Evolutionary conservation across 2,329 filamentous ascomycete species (phyloP).

Genomic region (Aschersonia sp.): DNA sequence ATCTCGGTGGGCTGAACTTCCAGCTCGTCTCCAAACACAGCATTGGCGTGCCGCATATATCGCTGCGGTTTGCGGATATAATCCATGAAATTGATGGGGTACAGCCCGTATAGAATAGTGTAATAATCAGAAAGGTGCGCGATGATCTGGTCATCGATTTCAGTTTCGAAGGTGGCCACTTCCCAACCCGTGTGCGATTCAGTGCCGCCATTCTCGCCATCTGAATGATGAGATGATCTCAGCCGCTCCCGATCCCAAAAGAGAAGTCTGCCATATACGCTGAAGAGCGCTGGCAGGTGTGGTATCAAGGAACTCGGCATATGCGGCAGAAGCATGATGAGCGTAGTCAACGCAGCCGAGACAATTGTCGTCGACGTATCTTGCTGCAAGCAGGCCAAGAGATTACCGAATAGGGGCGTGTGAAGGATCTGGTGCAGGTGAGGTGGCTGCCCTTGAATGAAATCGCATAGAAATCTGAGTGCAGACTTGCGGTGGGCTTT

Average conservation of each 20-base stretch:
- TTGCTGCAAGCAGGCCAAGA: constrained; percentile 59
- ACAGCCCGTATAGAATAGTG: constrained; percentile 69
- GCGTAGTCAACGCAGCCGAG: constrained; percentile 57
- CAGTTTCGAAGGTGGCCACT: constrained; percentile 43
- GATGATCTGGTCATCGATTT: constrained; percentile 45
- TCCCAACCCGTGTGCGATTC: constrained; percentile 41
- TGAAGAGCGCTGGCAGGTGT: constrained; percentile 60
- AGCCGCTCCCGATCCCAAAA: constrained; percentile 57
- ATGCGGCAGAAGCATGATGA: constrained; percentile 73
- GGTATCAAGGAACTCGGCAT: constrained; percentile 59
- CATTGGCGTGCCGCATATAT: constrained; percentile 60
- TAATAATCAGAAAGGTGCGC: constrained; percentile 63
- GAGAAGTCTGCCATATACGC: constrained; percentile 64
- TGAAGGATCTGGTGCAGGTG: constrained; percentile 61
- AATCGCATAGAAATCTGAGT: constrained; percentile 54
- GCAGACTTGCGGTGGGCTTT: constrained; percentile 48
- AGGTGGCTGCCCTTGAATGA: constrained; percentile 63
- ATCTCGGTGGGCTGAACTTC: constrained; percentile 70
- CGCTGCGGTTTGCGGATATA: constrained; percentile 73
- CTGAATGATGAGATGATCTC: constrained; percentile 19
- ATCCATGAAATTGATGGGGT: constrained; percentile 75
- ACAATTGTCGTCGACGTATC: constrained; percentile 67
- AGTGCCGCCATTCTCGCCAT: constrained; percentile 15
- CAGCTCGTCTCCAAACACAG: constrained; percentile 55
- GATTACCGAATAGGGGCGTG: constrained; percentile 55